Evolutionary conservation across 768 basidiomycete species (phyloP).

Genomic region (Cystofilobasidium ferigula): DNA sequence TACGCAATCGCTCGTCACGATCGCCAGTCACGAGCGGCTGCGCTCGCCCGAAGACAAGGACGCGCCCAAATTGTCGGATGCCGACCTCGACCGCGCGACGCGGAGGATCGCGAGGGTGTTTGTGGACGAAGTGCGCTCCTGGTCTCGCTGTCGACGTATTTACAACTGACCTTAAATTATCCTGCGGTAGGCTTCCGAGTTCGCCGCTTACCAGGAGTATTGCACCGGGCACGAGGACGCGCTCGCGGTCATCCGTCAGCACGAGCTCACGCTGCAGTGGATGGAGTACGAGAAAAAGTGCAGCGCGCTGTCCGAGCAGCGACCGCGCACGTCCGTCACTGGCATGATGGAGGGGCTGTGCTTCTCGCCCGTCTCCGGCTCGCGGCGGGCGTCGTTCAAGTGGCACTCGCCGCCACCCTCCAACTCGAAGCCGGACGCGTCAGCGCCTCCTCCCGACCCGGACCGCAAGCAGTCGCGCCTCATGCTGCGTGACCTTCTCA

Average conservation of each 20-base stretch:
- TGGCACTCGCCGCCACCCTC: conserved; percentile 13
- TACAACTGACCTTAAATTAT: background rate
- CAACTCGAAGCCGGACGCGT: background rate
- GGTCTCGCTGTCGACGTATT: background rate
- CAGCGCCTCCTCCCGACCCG: conserved; percentile 3
- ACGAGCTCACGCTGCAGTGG: conserved; percentile 66
- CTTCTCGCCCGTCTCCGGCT: conserved; percentile 12
- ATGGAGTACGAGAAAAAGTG: conserved; percentile 73
- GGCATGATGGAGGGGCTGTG: conserved; percentile 2
- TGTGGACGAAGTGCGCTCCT: conserved; percentile 34
- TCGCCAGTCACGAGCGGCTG: conserved; percentile 35
- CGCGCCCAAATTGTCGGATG: conserved; percentile 1
- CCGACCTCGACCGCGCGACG: conserved; percentile 31
- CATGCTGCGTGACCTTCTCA: conserved; percentile 67
- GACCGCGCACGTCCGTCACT: conserved; percentile 18
- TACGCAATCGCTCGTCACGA: conserved; percentile 33
- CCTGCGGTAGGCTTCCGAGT: conserved; percentile 52
- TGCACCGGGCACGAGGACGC: conserved; percentile 81
- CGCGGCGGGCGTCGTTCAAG: conserved; percentile 26
- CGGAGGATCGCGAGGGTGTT: conserved; percentile 34
- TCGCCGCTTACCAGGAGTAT: conserved; percentile 70
- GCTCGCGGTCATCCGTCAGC: conserved; percentile 57
- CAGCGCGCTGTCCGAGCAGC: conserved; percentile 45
- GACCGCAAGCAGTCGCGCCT: conserved; percentile 26
- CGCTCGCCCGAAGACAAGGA: conserved; percentile 20